Base-by-base conservation (phyloP, 148 eudicot species). In the Fagopyrum homotropicum region DNA sequence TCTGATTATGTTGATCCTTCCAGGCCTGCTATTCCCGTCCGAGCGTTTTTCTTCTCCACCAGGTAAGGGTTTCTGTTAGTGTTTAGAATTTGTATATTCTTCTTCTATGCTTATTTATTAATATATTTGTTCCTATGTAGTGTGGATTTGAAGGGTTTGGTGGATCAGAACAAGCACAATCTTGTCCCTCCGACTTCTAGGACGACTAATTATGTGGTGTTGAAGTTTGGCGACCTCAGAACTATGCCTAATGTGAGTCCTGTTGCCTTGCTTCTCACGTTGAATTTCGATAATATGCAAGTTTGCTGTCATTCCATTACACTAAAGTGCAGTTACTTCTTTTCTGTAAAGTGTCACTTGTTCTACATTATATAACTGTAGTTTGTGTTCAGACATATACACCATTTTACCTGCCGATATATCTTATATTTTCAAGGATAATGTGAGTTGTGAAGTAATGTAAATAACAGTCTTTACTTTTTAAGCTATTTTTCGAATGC, bases 11-110 rank as follows among this genome's bases (percentile, higher is more conserved):
- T 70, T 71, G 78, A 80, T 84, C 46, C 78, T 55, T 3, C 16
- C 55, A 78, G 79, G 71, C 77, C 87, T 50, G 64, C 82, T 46
- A 88, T 93, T 79, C 89, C 92, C 76, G 98, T 93, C 75, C 86
- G 93, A 77, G 97, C 98, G 50, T 93, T 81, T 75, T 89, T 91
- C 82, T 86, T 89, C 93, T 93, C 97, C 22, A 93, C 97, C 52
- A 91, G 98, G 98, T 91, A 80, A 55, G 81, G n/a, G 29, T 72
- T 72, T 66, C 40, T 14, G 10, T 12, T 29, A 7, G 11, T 0
- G 30, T 11, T 61, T 29, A 9, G 6, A 10, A 35, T 26, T 22
- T 4, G 45, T 40, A 1, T 66, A 14, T 40, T 64, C 46, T 22
- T 22, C 26, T 4, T 0, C 66, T n/a, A 3, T 26, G 0, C 2